A percentile compares a stretch with the other conserved stretches of the same genome.
These are phyloP conservation scores for Linum usitatissimum DNA, from an alignment of 345 rosid genomes.

Conservation along the genomic window DNA sequence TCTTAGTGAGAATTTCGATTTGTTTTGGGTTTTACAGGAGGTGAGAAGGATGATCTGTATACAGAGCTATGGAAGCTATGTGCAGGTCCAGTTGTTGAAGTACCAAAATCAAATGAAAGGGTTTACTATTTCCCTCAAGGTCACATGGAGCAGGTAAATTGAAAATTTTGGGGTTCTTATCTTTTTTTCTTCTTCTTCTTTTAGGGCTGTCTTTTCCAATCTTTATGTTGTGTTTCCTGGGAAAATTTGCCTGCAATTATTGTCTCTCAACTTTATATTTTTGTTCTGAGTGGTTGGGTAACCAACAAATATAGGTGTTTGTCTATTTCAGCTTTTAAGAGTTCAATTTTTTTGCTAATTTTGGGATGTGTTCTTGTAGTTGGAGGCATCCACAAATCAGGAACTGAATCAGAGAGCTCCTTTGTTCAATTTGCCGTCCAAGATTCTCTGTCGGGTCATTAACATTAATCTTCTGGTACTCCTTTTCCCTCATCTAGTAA, in stretches of 20 bases:
- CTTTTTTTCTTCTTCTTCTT: conserved; percentile 3
- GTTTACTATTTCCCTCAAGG: not conserved
- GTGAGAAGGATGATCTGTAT: not conserved
- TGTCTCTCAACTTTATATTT: not conserved
- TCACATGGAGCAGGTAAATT: not conserved
- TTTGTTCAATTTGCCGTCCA: conserved; percentile 50
- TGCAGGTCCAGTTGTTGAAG: not conserved
- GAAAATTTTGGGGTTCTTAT: not conserved
- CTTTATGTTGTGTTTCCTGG: not conserved
- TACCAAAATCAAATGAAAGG: not conserved
- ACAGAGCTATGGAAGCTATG: not conserved
- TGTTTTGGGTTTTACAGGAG: not conserved
- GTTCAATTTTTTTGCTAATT: conserved; percentile 11
- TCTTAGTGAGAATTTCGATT: conserved; percentile 1
- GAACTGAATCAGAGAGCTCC: conserved; percentile 67
- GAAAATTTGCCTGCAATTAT: not conserved
- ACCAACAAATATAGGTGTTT: not conserved
- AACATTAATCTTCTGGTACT: conserved; percentile 62
- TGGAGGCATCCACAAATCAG: conserved; percentile 79
- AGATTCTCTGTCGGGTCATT: conserved; percentile 76
- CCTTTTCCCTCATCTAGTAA: conserved; percentile 2
- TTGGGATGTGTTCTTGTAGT: conserved; percentile 30
- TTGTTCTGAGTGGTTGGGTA: not conserved
- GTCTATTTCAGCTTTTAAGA: not conserved
- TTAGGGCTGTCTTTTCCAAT: not conserved